Evolutionary conservation across 805 yeast genomes (phyloP), one percentile per base, ranked within the genome.

Genomic region (Zygoascus flipseniorum): DNA sequence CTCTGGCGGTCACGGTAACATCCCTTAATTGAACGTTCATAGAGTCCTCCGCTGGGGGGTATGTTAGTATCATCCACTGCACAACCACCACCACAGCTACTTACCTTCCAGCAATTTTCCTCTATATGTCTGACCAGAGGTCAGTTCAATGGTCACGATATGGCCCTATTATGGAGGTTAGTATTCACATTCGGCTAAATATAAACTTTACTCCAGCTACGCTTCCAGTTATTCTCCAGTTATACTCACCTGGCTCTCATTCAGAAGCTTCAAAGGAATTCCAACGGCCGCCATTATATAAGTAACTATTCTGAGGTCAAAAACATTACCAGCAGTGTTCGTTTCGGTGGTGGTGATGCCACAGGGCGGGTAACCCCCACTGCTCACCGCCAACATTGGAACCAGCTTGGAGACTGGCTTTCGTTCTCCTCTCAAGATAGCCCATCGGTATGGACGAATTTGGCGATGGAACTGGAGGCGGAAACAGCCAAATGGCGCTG

Each of bases 11-110:
- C 48, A 86, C 82, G 1, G 85, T 80, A 43, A 86, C 95, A 65
- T 92, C 96, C 58, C 80, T 74, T 49, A 92, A 69, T 56, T 90
- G 95, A 26, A 92, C 81, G 66, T 92, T 92, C 98, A 92, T 93
- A 68, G 85, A 90, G 63, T 92, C 98, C 70, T 92, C 97, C 47
- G 76, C 71, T 54, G 31, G 28, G 2, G 31, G 28, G 2, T 8
- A 31, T 11, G 39, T 41, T 50, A 50, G 41, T 13, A 6, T 19
- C 20, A 8, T 11, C 13, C 13, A 35, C 16, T 6, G n/a, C 47
- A 44, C 14, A 14, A n/a, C 18, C 26, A 31, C 32, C 39, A 11
- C 18, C n/a, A 20, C 11, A 16, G 9, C 50, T 19, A 44, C 60
- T 31, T 52, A 68, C 85, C 83, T 63, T 86, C 96, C 2, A 85